These are phyloP conservation scores for Leishmania tarentolae DNA, from an alignment of 208 protist genomes.

Conservation along the genomic window DNA sequence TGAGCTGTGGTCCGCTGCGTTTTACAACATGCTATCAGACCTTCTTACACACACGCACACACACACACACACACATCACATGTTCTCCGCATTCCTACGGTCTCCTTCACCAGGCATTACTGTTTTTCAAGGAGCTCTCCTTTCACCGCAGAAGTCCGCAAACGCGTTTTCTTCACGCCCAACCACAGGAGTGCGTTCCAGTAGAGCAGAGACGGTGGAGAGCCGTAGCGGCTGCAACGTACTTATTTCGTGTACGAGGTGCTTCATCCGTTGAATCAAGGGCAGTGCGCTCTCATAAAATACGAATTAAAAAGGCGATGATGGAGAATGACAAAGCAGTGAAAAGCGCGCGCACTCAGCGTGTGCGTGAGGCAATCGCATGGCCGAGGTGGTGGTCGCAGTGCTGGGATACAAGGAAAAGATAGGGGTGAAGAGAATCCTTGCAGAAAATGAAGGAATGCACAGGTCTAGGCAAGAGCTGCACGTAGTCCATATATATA, in stretches of 20 bases:
- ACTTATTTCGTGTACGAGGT: not conserved
- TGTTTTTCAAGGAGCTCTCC: too few relatives aligned
- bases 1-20: not conserved
- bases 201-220: not conserved
- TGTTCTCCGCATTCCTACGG: too few relatives aligned
- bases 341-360: not conserved
- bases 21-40: not conserved
- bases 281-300: not conserved
- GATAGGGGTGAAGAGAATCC: not conserved
- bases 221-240: not conserved
- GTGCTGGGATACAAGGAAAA: not conserved
- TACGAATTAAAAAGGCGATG: not conserved
- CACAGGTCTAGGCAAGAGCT: not conserved
- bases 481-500: too few relatives aligned
- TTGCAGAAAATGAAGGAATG: not conserved
- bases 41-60: too few relatives aligned
- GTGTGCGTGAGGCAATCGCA: not conserved
- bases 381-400: not conserved
- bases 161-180: not conserved
- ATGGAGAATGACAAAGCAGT: not conserved
- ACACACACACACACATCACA: not conserved
- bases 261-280: not conserved
- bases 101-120: too few relatives aligned
- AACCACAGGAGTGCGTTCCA: not conserved
- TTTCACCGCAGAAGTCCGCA: not conserved